Conservation (phyloP, 2,329 filamentous ascomycete species). For the Beauveria sp. region DNA sequence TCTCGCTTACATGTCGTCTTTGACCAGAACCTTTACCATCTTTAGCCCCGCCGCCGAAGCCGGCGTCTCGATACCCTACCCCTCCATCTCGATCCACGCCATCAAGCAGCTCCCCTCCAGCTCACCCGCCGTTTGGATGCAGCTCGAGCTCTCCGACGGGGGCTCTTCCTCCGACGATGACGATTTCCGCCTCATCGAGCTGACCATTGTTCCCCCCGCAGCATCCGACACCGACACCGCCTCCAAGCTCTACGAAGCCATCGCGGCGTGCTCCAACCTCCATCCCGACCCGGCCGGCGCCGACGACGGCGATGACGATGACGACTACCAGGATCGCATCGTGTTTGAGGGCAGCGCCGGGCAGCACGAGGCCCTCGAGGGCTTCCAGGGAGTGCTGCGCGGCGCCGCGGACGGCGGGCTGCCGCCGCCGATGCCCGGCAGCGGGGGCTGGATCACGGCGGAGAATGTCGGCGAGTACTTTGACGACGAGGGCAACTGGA, state of each 20-base stretch:
- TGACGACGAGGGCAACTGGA: constrained; percentile 74
- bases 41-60: constrained; percentile 51
- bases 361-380: constrained; percentile 47
- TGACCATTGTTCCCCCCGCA: constrained; percentile 53
- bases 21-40: constrained; percentile 44
- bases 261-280: constrained; percentile 67
- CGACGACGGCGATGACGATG: constrained; percentile 47
- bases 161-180: constrained; percentile 46
- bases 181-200: constrained; percentile 57
- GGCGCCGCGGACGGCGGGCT: constrained; percentile 42
- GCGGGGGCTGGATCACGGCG: constrained; percentile 79
- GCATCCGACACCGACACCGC: constrained; percentile 17
- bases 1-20: neutral
- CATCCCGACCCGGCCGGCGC: constrained; percentile 59
- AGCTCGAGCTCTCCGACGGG: constrained; percentile 56
- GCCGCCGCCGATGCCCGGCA: constrained; percentile 64
- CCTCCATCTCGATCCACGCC: constrained; percentile 66
- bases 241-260: constrained; percentile 55
- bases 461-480: constrained; percentile 85
- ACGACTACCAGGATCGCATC: constrained; percentile 46
- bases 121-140: constrained; percentile 54
- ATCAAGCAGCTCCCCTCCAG: constrained; percentile 48
- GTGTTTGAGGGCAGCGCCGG: constrained; percentile 46
- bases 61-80: constrained; percentile 66
- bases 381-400: constrained; percentile 42